Percentiles rank a stretch among this genome's conserved stretches.
Conservation (phyloP, 495 filamentous ascomycete species). For the Tuber umbilicatum region DNA sequence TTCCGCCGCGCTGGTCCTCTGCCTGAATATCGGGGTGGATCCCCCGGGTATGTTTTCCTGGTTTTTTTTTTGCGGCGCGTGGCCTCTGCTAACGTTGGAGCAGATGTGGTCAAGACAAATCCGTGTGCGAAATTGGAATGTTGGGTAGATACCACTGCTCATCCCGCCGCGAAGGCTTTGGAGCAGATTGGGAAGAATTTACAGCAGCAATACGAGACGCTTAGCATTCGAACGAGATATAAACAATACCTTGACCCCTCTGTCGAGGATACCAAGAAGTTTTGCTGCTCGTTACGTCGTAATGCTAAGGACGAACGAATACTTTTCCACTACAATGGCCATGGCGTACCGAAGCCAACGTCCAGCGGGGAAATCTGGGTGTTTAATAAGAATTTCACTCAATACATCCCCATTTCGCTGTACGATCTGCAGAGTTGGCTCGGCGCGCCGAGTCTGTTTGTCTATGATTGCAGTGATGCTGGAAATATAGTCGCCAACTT, state of each 20-base stretch:
- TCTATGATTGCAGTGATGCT: constrained; percentile 95
- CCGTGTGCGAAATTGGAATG: constrained; percentile 90
- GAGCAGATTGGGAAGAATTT: constrained; percentile 93
- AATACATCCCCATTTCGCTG: constrained; percentile 94
- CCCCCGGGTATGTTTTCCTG: constrained; percentile 61
- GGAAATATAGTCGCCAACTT: constrained; percentile 94
- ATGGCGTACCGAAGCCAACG: constrained; percentile 95
- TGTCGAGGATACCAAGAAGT: constrained; percentile 92
- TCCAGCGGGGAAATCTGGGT: constrained; percentile 98
- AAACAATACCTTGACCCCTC: constrained; percentile 95
- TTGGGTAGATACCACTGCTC: constrained; percentile 85
- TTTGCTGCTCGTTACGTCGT: constrained; percentile 76
- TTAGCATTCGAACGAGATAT: constrained; percentile 88
- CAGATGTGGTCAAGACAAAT: constrained; percentile 66
- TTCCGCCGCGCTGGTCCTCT: constrained; percentile 85
- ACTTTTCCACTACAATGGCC: constrained; percentile 96
- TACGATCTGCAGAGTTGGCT: constrained; percentile 97
- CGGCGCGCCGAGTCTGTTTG: constrained; percentile 87
- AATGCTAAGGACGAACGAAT: constrained; percentile 94
- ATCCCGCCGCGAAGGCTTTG: constrained; percentile 73
- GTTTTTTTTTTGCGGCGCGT: background rate
- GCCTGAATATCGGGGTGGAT: constrained; percentile 95
- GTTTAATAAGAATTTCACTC: constrained; percentile 96
- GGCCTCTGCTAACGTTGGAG: background rate
- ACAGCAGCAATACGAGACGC: constrained; percentile 89